These are phyloP conservation scores for Verticillium tricorpus DNA, from an alignment of 2,329 filamentous ascomycete species.

Conservation along the genomic window DNA sequence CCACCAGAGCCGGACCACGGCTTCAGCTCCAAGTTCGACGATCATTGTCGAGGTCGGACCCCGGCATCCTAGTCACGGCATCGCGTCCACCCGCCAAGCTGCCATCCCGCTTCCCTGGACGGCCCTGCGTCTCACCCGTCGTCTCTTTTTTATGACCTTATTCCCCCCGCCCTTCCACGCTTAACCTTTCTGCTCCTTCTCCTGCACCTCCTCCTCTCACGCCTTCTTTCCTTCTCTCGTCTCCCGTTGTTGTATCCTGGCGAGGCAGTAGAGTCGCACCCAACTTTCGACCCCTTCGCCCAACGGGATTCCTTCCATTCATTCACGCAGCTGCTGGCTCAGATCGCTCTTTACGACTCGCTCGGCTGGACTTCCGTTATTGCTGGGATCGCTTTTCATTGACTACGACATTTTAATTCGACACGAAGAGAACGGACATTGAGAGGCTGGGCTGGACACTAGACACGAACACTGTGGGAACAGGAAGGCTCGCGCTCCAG, in stretches of 20 bases:
- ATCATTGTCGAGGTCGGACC: background rate
- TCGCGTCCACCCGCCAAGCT: constrained; percentile 8
- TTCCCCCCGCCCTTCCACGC: constrained; percentile 12
- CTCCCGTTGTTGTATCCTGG: constrained; percentile 27
- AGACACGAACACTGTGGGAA: background rate
- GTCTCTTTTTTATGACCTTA: constrained; percentile 34
- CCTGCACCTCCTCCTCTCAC: constrained; percentile 13
- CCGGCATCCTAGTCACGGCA: constrained; percentile 10
- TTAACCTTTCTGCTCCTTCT: constrained; percentile 14
- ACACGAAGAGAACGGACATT: constrained; percentile 5
- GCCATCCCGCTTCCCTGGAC: constrained; percentile 3
- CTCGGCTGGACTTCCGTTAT: constrained; percentile 19
- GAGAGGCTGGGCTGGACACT: background rate
- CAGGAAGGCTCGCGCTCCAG: background rate
- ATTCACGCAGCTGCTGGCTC: constrained; percentile 52
- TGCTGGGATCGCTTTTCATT: constrained; percentile 18
- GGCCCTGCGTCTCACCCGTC: constrained; percentile 5
- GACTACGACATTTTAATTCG: constrained; percentile 11
- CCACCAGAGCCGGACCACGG: background rate
- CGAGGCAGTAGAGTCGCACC: constrained; percentile 40
- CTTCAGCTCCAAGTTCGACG: background rate
- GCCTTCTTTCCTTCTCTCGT: constrained; percentile 25
- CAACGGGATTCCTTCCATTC: constrained; percentile 26
- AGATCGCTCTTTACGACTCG: constrained; percentile 38
- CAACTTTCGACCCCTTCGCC: constrained; percentile 27